Evolutionary conservation across 331 rosid genomes (phyloP), one percentile per base, ranked within the genome.

Genomic region (Rhamnella rubrinervis): DNA sequence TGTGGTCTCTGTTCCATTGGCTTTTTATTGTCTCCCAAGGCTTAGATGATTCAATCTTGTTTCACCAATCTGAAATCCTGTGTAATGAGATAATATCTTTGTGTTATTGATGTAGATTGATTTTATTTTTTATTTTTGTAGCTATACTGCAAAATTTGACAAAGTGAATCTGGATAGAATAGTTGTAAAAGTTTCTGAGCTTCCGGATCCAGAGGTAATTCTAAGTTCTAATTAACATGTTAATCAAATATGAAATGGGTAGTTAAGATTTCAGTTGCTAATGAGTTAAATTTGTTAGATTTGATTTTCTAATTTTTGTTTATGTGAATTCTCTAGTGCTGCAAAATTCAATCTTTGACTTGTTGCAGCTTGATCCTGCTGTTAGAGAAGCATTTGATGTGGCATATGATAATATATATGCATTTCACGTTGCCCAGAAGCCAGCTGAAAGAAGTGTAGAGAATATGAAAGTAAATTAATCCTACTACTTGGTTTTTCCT

Each of bases 401-500:
- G 25, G 99, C 97, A 53, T 91, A 95, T 75, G 83, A 88, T 82
- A 95, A 95, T 70, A 95, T 91, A 72, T 85, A 84, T 76, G 99
- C 99, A 19, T 91, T 95, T 75, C 99, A 91, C 84, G 84, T 81
- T 71, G 91, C 93, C 71, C 99, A 95, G 84, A 91, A 89, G 82
- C 83, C 93, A 25, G 80, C 77, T 35, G 96, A 89, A 70, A 85
- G 40, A 78, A 83, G 71, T 79, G 86, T 91, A 35, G 97, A 95
- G 84, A 91, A 95, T 81, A 95, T 95, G 99, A 86, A 86, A 77
- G 99, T 88, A 85, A 68, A 91, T 78, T 51, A 4, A 41, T 73
- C 38, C 38, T 75, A 26, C 38, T 68, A 65, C 66, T 77, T 72
- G 57, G n/a, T 71, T 77, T 16, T 69, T 51, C 38, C 40, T 21